Evolutionary conservation across 768 basidiomycete genomes (phyloP), one percentile per base, ranked within the genome.

Genomic region (Tricholoma saponaceum): DNA sequence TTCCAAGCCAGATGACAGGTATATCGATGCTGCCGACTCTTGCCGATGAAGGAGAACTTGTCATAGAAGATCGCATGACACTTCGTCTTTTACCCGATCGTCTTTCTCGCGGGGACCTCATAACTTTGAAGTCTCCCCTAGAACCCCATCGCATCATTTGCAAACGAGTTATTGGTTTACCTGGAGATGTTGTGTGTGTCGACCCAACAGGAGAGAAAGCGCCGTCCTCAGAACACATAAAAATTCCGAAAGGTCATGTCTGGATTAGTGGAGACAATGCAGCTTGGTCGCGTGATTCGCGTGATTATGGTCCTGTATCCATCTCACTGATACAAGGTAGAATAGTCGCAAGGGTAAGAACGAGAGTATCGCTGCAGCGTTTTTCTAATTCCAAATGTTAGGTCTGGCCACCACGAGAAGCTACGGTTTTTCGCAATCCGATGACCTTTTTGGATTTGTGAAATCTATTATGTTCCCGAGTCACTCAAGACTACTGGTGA

Each of bases 261-360:
- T 98, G 96, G 96, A 77, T 96, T 28, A 82, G 77, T 51, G 97
- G 96, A 22, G 96, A 99, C 74, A 99, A 98, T 66, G 76, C 88
- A 43, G 77, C 83, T 23, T 79, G 77, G 62, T 95, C 94, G 33
- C 84, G 85, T 13, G 96, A 99, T 74, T 98, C 96, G 10, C 80
- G 96, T 56, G 72, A 77, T n/a, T 97, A 97, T 74, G 97, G 96
- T 0, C 96, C 96, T 22, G 87, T 98, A 3, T 86, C 96, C 0
- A 82, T 91, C 62, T 86, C 82, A 4, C 74, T 96, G 8, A 74
- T 96, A n/a, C 77, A 82, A 60, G 88, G 86, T 4, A 85, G 76
- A 62, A 69, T 95, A 23, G 66, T 79, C 54, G 86, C 85, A 2
- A 83, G 82, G 76, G 90, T 92, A 63, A 58, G 80, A 68, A 16